These are phyloP conservation scores for Pseudogymnoascus sp. DNA, from an alignment of 2,329 filamentous ascomycete species.

Conservation along the genomic window DNA sequence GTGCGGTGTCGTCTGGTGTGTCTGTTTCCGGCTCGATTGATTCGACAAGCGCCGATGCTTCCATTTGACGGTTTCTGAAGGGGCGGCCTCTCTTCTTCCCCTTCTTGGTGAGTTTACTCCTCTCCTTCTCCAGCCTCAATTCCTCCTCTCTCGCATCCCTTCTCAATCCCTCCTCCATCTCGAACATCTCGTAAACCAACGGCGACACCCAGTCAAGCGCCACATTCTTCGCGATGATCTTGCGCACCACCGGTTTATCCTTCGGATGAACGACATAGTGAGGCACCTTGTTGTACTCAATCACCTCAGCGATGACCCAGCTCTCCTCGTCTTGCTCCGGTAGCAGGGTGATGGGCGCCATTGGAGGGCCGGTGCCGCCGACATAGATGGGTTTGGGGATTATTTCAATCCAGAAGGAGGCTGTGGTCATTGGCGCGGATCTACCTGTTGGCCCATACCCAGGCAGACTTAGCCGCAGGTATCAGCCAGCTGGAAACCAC, in stretches of 20 bases:
- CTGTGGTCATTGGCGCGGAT: constrained; percentile 8
- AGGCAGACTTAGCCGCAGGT: constrained; percentile 9
- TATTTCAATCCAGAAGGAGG: constrained; percentile 20
- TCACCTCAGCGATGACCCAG: constrained; percentile 45
- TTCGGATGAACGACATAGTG: constrained; percentile 23
- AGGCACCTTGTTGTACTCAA: constrained; percentile 36
- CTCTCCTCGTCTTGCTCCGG: constrained; percentile 45
- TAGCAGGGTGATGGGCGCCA: constrained; percentile 41
- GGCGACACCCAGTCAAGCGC: constrained; percentile 54
- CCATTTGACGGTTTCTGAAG: background rate
- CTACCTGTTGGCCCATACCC: constrained; percentile 4
- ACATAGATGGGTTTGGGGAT: constrained; percentile 26
- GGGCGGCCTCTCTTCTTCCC: background rate
- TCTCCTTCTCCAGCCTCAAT: too few relatives aligned
- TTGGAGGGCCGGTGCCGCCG: constrained; percentile 41
- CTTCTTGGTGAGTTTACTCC: background rate
- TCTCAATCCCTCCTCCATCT: constrained; percentile 30
- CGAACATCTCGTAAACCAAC: constrained; percentile 49
- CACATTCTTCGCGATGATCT: constrained; percentile 42
- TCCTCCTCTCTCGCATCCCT: background rate
- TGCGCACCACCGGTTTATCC: constrained; percentile 37
- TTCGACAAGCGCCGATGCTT: background rate
- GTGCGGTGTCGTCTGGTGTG: background rate
- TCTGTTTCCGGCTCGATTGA: background rate
- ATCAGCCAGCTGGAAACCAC: constrained; percentile 11